These are phyloP conservation scores for Lecanicillium sp. DNA, from an alignment of 2,329 filamentous ascomycete genomes.

Conservation along the genomic window DNA sequence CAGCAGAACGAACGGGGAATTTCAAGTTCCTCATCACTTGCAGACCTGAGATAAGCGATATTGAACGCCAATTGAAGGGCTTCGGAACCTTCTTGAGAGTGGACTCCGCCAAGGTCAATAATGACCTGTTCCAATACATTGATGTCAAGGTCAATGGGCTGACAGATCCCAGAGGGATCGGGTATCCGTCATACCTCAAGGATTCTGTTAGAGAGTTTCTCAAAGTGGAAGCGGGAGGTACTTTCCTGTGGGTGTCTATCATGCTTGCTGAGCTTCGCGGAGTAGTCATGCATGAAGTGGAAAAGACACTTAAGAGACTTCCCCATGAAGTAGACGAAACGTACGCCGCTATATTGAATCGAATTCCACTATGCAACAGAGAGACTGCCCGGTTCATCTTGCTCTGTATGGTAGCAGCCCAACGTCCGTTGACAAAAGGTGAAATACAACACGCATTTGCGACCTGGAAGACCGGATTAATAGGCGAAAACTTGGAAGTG, in stretches of 20 bases:
- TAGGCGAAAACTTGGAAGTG: constrained; percentile 4
- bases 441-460: constrained; percentile 5
- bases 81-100: not conserved
- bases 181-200: not conserved
- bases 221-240: constrained; percentile 4
- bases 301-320: constrained; percentile 4
- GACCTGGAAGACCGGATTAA: constrained; percentile 3
- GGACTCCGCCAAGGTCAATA: constrained; percentile 5
- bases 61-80: constrained; percentile 2
- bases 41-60: constrained; percentile 5
- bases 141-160: constrained; percentile 2
- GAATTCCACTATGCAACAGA: not conserved
- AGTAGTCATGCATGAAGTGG: not conserved
- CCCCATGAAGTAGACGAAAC: constrained; percentile 8
- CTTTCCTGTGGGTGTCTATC: constrained; percentile 8
- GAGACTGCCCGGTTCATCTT: constrained; percentile 7
- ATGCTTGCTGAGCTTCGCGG: constrained; percentile 3
- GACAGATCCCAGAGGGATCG: not conserved
- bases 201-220: not conserved
- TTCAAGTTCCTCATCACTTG: constrained; percentile 8
- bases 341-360: constrained; percentile 7
- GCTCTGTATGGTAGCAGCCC: constrained; percentile 5
- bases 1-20: not conserved
- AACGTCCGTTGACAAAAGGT: constrained; percentile 4
- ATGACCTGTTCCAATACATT: constrained; percentile 8